Conservation (phyloP, 345 rosid genomes). For the Populus pruinosa region DNA sequence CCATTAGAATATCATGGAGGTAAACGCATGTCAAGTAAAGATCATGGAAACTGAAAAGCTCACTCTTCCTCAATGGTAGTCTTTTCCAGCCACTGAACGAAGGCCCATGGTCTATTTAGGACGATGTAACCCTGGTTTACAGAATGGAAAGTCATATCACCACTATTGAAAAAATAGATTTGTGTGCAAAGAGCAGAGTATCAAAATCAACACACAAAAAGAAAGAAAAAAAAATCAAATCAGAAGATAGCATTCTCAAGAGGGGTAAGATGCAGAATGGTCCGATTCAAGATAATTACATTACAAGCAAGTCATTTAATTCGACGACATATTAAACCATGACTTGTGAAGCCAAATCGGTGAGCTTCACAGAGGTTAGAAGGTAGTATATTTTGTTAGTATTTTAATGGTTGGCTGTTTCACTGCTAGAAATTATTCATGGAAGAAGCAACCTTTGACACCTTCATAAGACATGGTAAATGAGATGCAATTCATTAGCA, state of each 20-base stretch:
- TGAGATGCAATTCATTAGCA: not conserved
- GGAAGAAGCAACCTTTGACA: not conserved
- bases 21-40: not conserved
- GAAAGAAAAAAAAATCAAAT: not conserved
- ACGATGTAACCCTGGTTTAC: slow-evolving; percentile 78
- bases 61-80: slow-evolving; percentile 88
- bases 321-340: not conserved
- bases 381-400: not conserved
- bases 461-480: not conserved
- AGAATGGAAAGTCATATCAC: not conserved
- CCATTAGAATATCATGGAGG: not conserved
- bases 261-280: not conserved
- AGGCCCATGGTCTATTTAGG: slow-evolving; percentile 96
- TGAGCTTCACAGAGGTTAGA: slow-evolving; percentile 1
- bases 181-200: not conserved
- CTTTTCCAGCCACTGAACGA: slow-evolving; percentile 90
- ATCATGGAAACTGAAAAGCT: slow-evolving; percentile 21
- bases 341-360: not conserved
- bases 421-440: not conserved
- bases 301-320: not conserved
- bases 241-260: not conserved
- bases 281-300: not conserved
- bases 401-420: not conserved
- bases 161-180: not conserved
- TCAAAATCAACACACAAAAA: not conserved